Evolutionary conservation across 495 filamentous ascomycete species (phyloP).

Genomic region (Tuber borchii): DNA sequence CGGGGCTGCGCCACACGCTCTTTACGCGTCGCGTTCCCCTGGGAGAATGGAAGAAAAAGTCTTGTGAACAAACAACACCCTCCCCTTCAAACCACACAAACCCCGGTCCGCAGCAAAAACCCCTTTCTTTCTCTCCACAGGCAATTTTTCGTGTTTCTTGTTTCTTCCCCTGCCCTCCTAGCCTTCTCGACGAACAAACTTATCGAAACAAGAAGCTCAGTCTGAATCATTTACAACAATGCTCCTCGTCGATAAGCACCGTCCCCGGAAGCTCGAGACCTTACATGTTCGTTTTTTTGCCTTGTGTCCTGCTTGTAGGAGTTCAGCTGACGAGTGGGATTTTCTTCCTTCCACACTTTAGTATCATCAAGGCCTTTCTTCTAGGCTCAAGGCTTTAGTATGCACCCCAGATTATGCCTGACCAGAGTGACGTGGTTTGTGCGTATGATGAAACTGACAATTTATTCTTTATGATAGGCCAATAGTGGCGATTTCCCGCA

Average conservation of each 20-base stretch:
- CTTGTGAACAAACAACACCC: constrained; percentile 9
- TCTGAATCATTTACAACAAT: constrained; percentile 10
- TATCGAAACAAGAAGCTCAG: constrained; percentile 6
- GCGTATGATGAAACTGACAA: constrained; percentile 9
- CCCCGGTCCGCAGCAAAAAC: constrained; percentile 2
- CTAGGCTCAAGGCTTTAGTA: constrained; percentile 80
- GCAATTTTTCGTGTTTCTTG: background rate
- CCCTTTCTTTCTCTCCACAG: background rate
- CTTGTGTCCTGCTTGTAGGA: background rate
- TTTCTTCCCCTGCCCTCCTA: too few species aligned
- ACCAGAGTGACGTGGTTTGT: background rate
- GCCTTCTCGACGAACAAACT: background rate
- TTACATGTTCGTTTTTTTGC: constrained; percentile 51
- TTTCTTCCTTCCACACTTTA: constrained; percentile 7
- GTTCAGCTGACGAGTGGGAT: constrained; percentile 8
- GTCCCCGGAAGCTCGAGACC: constrained; percentile 78
- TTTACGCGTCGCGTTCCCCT: constrained; percentile 17
- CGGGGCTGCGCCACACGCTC: background rate
- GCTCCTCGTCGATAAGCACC: constrained; percentile 89
- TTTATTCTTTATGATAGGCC: constrained; percentile 52
- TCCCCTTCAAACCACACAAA: background rate
- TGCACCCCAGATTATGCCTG: constrained; percentile 28
- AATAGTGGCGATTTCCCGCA: constrained; percentile 96
- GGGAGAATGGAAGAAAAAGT: background rate
- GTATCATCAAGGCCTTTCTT: constrained; percentile 73